phyloP scores from a whole-genome alignment of 345 rosid species.

The Aurinia saxatilis region DNA sequence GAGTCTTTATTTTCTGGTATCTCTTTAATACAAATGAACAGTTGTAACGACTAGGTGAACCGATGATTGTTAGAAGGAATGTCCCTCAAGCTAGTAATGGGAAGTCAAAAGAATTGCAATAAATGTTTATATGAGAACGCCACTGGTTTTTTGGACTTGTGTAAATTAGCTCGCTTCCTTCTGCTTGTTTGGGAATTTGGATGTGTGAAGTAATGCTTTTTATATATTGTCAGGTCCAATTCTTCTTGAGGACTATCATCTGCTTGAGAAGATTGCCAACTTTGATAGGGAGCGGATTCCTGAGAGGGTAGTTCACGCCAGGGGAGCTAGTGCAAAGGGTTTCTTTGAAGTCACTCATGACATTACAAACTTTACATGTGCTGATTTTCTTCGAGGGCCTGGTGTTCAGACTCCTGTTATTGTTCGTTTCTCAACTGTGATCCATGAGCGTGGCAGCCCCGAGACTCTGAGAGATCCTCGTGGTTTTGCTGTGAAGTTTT shows the following conservation, averaged over 20 bases:
- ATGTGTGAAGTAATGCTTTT: background rate
- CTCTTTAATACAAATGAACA: background rate
- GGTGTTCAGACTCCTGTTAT: constrained; percentile 94
- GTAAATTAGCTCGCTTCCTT: background rate
- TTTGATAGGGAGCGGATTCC: constrained; percentile 93
- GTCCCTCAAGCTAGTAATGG: background rate
- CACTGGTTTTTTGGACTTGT: background rate
- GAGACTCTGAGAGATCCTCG: constrained; percentile 96
- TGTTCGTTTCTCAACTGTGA: constrained; percentile 94
- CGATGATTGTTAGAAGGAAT: background rate
- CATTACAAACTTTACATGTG: constrained; percentile 64
- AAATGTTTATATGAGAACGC: background rate
- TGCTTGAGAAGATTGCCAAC: constrained; percentile 87
- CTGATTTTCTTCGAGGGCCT: constrained; percentile 92
- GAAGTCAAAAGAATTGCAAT: background rate
- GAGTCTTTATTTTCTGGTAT: background rate
- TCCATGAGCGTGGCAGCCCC: constrained; percentile 99
- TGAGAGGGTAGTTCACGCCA: constrained; percentile 96
- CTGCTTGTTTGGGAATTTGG: background rate
- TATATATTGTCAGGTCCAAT: constrained; percentile 60
- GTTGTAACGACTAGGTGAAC: background rate
- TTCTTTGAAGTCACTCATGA: constrained; percentile 98
- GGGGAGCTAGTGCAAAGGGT: constrained; percentile 99
- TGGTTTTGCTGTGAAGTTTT: constrained; percentile 96
- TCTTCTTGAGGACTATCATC: constrained; percentile 94